Base-by-base conservation (phyloP, 2,329 filamentous ascomycete genomes). In the Polychaeton citri region DNA sequence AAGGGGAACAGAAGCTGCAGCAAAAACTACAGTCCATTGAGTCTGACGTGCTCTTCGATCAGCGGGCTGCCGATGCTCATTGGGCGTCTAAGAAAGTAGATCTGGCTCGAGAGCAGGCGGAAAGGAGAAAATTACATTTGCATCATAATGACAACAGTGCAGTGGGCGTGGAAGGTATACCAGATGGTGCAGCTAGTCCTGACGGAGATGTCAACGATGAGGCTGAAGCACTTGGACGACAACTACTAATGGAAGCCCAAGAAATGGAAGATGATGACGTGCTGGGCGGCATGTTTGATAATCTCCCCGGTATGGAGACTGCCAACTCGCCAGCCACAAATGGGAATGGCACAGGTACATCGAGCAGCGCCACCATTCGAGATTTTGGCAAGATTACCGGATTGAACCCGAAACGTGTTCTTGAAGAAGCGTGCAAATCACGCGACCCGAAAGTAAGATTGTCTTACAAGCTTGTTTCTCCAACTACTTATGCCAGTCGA, bases 341-440 rank as follows among this genome's bases (percentile, higher is more conserved):
- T 13, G 5, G 12, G 3, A 32, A 3, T 3, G 30, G 18, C 10
- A 32, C 30, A 10, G 34, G 37, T 3, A 50, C 20, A 42, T 50
- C 19, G 2, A 54, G 63, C 5, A 75, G 70, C 38, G 59, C 85
- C 3, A 69, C 65, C 1, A 70, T 93, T 33, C 70, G 82, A 30
- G 81, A 95, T 49, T 95, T 96, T 66, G 86, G 84, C 2, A 85
- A 84, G 55, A 78, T 76, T 65, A 72, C 73, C 10, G 87, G 88
- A 6, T 60, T 93, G 19, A 81, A 66, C 47, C 87, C 88, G 12
- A 73, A 76, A 42, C 72, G 81, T 44, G 69, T 83, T 19, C 62
- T 96, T 9, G 86, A 95, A 55, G 87, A 95, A 56, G 74, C 83
- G n/a, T 92, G 87, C 55, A 79, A 81, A 48, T 74, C 85, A 43